phyloP scores from a whole-genome alignment of 1,284 basidiomycete species.

The Trichosporon inkin region DNA sequence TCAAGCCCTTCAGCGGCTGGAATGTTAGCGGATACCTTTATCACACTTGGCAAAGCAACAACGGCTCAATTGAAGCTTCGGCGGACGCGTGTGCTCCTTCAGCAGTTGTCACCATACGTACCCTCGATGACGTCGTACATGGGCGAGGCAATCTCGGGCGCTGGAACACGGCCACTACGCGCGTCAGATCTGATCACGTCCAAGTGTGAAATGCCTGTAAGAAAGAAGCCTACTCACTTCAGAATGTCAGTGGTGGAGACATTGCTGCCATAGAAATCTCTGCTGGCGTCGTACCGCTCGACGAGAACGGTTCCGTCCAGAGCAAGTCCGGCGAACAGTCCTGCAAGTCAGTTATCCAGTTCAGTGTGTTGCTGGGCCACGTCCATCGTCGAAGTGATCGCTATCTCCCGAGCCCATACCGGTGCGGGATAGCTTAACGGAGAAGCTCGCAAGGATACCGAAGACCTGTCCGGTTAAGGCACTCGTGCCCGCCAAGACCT shows the following conservation, averaged over 20 bases:
- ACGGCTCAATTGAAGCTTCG: background rate
- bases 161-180: slow-evolving; percentile 68
- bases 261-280: slow-evolving; percentile 89
- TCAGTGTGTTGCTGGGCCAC: too few relatives aligned
- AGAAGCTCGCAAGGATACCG: too few relatives aligned
- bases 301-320: slow-evolving; percentile 93
- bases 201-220: background rate
- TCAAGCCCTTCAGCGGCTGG: slow-evolving; percentile 54
- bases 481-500: background rate
- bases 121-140: slow-evolving; percentile 91
- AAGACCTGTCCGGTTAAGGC: too few relatives aligned
- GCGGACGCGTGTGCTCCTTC: background rate
- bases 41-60: background rate
- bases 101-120: slow-evolving; percentile 17
- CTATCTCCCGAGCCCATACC: too few relatives aligned
- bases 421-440: too few relatives aligned
- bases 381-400: too few relatives aligned
- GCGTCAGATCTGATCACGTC: background rate
- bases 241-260: slow-evolving; percentile 88
- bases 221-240: slow-evolving; percentile 35
- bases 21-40: background rate
- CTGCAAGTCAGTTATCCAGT: slow-evolving; percentile 52
- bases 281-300: slow-evolving; percentile 89
- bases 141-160: slow-evolving; percentile 88
- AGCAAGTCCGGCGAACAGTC: slow-evolving; percentile 90